Percentiles rank a stretch among this genome's conserved stretches.
Conservation (phyloP, 495 filamentous ascomycete species). For the Penicillium pancosmium region DNA sequence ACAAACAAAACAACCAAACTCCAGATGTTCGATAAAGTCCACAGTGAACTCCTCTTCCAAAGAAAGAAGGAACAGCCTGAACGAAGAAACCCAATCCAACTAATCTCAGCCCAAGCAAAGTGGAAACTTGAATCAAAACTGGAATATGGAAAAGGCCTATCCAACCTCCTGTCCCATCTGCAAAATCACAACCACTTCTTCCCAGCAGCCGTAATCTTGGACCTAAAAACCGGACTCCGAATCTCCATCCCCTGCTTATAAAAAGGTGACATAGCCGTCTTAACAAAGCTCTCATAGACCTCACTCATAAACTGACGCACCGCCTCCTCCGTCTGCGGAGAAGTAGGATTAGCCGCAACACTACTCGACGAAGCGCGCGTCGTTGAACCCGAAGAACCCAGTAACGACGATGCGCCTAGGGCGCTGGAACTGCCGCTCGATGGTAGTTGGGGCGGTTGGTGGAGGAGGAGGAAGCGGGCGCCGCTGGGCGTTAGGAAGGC, state of each 20-base stretch:
- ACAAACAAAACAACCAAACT: too few relatives aligned
- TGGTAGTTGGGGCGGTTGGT: slow-evolving; percentile 64
- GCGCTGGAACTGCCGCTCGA: slow-evolving; percentile 31
- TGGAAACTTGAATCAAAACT: too few relatives aligned
- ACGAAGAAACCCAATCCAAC: too few relatives aligned
- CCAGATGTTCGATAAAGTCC: too few relatives aligned
- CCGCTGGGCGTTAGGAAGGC: slow-evolving; percentile 80
- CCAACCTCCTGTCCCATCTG: too few relatives aligned
- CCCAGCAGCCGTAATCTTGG: slow-evolving; percentile 79
- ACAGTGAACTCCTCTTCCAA: too few relatives aligned
- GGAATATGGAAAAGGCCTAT: too few relatives aligned
- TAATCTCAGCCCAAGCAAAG: too few relatives aligned
- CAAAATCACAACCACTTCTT: slow-evolving; percentile 84
- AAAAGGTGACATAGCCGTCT: slow-evolving; percentile 97
- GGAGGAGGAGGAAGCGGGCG: slow-evolving; percentile 84
- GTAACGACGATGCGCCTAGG: slow-evolving; percentile 38
- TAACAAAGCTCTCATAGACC: slow-evolving; percentile 92
- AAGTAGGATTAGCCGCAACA: slow-evolving; percentile 79
- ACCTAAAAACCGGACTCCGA: slow-evolving; percentile 79
- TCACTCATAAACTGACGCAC: slow-evolving; percentile 91
- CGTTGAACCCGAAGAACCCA: slow-evolving; percentile 30
- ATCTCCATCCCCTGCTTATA: slow-evolving; percentile 82
- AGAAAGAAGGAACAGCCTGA: too few relatives aligned
- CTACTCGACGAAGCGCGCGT: slow-evolving; percentile 60
- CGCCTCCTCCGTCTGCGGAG: slow-evolving; percentile 89